Conservation (phyloP, 768 basidiomycete species). For the Nidularia pulvinata region DNA sequence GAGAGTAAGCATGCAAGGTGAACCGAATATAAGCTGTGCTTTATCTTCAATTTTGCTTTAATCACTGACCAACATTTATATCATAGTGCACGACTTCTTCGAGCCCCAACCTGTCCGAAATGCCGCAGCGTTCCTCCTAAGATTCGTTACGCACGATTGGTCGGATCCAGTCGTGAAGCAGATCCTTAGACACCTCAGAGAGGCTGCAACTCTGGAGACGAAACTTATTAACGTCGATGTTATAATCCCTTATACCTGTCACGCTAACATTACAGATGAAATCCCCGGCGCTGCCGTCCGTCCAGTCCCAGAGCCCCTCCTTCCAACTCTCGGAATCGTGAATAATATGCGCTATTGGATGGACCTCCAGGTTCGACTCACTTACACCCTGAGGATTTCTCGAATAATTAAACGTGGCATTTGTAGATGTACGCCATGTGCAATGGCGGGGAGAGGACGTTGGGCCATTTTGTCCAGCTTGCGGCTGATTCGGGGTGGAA, state of each 20-base stretch:
- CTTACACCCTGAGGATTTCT: background rate
- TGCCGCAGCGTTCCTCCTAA: constrained; percentile 50
- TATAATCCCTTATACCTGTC: background rate
- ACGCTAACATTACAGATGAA: background rate
- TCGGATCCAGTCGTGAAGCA: constrained; percentile 30
- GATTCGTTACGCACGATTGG: constrained; percentile 64
- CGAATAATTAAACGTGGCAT: background rate
- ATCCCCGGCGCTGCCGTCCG: background rate
- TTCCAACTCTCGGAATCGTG: background rate
- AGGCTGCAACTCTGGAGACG: background rate
- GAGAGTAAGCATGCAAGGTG: background rate
- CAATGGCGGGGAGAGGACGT: background rate
- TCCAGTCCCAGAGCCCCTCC: background rate
- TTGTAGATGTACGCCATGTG: background rate
- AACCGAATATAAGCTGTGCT: too few relatives aligned
- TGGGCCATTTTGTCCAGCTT: background rate
- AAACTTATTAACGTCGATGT: background rate
- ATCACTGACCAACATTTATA: too few relatives aligned
- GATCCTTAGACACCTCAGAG: background rate
- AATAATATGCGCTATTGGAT: background rate
- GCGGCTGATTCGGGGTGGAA: background rate
- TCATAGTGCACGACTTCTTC: constrained; percentile 57
- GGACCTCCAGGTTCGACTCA: background rate
- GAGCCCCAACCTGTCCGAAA: constrained; percentile 38
- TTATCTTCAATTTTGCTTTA: background rate